Conservation (phyloP, 2,329 filamentous ascomycete genomes). For the Geosmithia putterillii region DNA sequence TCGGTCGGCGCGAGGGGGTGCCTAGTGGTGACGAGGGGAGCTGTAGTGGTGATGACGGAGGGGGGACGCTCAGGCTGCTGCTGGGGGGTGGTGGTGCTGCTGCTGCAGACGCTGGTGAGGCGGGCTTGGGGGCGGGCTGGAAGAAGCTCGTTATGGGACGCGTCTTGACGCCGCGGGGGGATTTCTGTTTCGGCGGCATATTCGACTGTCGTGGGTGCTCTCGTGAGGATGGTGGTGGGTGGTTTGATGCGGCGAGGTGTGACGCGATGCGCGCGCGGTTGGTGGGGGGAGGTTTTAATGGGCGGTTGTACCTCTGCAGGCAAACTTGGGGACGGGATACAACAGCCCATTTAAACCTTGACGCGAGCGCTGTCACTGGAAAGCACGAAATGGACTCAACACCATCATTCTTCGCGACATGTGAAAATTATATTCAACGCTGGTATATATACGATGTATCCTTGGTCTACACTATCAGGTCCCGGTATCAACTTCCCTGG, state of each 20-base stretch:
- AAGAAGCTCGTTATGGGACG: constrained; percentile 1
- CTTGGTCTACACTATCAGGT: too few relatives aligned
- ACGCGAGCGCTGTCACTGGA: too few relatives aligned
- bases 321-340: neutral
- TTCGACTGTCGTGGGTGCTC: neutral
- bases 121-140: neutral
- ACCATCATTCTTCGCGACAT: too few relatives aligned
- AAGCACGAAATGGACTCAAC: too few relatives aligned
- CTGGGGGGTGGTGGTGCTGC: neutral
- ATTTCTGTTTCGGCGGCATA: neutral
- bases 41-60: neutral
- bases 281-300: neutral
- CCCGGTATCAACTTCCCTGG: neutral
- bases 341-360: too few relatives aligned
- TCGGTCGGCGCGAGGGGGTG: neutral
- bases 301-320: neutral
- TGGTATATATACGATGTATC: neutral
- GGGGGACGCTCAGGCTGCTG: neutral
- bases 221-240: neutral
- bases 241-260: neutral
- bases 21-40: neutral
- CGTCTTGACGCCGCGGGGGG: neutral
- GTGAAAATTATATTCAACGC: too few relatives aligned
- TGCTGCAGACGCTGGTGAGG: too few relatives aligned
- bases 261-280: neutral